These are phyloP conservation scores for Ascochyta clinopodiicola DNA, from an alignment of 2,329 filamentous ascomycete species.

Conservation along the genomic window DNA sequence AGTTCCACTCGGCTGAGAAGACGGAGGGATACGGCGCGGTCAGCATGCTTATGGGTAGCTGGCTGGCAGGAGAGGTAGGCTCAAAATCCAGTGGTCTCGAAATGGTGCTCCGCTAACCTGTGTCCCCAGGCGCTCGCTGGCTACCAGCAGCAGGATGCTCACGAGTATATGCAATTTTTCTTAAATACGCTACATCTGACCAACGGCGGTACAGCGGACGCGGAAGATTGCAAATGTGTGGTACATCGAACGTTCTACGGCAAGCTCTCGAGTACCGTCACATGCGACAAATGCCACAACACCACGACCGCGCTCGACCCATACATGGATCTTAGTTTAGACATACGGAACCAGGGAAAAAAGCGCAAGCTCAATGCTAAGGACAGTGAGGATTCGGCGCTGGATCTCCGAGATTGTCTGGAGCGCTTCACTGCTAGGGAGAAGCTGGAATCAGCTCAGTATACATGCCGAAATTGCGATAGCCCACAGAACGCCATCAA, in stretches of 20 bases:
- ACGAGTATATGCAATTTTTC: conserved; percentile 96
- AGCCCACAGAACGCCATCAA: conserved; percentile 79
- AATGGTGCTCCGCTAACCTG: conserved; percentile 6
- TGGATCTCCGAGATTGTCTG: conserved; percentile 67
- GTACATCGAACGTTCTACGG: conserved; percentile 95
- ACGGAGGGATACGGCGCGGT: conserved; percentile 90
- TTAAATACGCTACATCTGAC: conserved; percentile 86
- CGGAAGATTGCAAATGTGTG: conserved; percentile 76
- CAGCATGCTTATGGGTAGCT: conserved; percentile 86
- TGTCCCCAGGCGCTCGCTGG: conserved; percentile 64
- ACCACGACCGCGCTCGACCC: conserved; percentile 84
- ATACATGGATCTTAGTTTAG: conserved; percentile 88
- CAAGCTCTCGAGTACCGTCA: conserved; percentile 87
- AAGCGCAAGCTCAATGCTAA: conserved; percentile 62
- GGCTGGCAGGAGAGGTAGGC: conserved; percentile 78
- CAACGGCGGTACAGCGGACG: conserved; percentile 65
- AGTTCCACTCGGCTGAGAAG: conserved; percentile 73
- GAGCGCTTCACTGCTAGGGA: conserved; percentile 88
- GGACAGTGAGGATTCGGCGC: conserved; percentile 37
- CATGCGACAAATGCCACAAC: conserved; percentile 85
- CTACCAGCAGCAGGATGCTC: conserved; percentile 94
- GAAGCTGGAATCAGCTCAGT: conserved; percentile 75
- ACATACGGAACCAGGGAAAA: conserved; percentile 77
- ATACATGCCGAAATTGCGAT: conserved; percentile 82
- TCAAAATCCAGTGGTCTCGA: conserved; percentile 41